Evolutionary conservation across 768 basidiomycete genomes (phyloP), one percentile per base, ranked within the genome.

Genomic region (Cystobasidiopsis lactophilus): DNA sequence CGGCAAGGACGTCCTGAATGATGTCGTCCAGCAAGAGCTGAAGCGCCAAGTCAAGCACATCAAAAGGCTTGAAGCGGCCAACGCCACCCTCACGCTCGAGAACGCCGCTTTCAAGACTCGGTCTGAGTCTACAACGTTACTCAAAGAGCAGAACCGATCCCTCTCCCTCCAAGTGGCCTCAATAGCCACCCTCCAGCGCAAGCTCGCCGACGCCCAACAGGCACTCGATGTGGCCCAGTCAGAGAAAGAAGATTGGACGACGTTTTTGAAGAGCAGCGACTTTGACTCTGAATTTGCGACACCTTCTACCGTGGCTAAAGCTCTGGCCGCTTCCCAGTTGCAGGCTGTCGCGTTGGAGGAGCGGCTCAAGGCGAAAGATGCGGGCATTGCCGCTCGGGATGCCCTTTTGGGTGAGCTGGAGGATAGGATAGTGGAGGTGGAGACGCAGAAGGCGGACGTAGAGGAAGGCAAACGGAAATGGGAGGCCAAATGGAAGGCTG

Each of bases 81-180:
- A 61, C 52, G 47, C 51, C 48, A 54, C 55, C 40, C 52, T 63
- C 26, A 53, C 52, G 27, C 54, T 57, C 10, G 59, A 57, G 41
- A 45, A 61, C 49, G 57, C 56, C 5, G 57, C 55, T 10, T 55
- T 55, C 46, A 60, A 63, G 41, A 49, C 49, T 7, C 52, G 59
- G 33, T 55, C 58, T 33, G 55, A 58, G 2, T 58, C 59, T 47
- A 44, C 56, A 26, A 57, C 60, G 43, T 44, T 63, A 2, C 54
- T 63, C 45, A 60, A 61, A 52, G 62, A 63, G 47, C 45, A 54
- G 38, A 63, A 63, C 47, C 55, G 56, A 23, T 37, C 58, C 3
- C 54, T 63, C 43, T 58, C 59, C 45, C 52, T 45, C 40, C 59
- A 61, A 52, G 24, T 63, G 11, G 41, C 54, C 19, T 43, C 46